Conservation (phyloP, 345 rosid species). For the Psidium guajava region DNA sequence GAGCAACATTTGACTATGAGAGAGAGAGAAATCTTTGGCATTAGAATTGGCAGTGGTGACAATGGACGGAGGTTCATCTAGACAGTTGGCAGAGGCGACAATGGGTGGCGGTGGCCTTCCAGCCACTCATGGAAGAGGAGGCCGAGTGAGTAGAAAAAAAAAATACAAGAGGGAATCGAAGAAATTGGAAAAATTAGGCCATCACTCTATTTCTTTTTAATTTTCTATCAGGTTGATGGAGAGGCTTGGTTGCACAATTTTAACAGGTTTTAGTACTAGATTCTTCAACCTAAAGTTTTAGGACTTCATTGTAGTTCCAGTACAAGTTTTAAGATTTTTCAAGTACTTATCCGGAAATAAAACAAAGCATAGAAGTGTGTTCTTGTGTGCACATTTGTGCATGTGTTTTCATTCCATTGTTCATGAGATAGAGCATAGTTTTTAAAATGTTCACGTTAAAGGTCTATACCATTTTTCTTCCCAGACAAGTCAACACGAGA, state of each 20-base stretch:
- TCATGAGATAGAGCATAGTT: neutral
- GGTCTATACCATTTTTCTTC: constrained; percentile 75
- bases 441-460: neutral
- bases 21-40: neutral
- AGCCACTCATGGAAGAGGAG: neutral
- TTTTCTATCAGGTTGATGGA: neutral
- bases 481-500: constrained; percentile 46
- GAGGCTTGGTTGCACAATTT: neutral
- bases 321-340: neutral
- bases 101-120: neutral
- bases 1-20: neutral
- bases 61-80: neutral
- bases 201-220: neutral
- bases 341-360: neutral
- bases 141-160: neutral
- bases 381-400: neutral
- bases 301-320: neutral
- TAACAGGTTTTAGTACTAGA: neutral
- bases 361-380: neutral
- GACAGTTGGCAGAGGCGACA: neutral
- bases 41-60: neutral
- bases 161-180: neutral
- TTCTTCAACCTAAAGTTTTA: neutral
- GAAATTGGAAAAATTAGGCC: neutral
- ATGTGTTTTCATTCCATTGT: neutral